Conservation (phyloP, 768 basidiomycete species). For the Termitomyces sp. region DNA sequence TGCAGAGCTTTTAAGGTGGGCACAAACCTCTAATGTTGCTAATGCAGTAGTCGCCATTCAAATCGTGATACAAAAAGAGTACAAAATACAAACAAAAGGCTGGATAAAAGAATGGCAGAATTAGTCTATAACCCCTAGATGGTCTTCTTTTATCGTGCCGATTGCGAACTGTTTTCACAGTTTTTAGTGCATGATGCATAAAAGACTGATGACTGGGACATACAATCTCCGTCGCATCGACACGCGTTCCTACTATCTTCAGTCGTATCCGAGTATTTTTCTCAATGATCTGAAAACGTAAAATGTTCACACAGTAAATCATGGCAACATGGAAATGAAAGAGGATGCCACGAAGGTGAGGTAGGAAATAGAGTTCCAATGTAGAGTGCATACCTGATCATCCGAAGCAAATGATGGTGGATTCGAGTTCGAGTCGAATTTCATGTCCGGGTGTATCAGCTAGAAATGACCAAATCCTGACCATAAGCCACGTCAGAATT, state of each 20-base stretch:
- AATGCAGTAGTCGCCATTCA: not conserved
- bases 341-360: not conserved
- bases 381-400: conserved; percentile 59
- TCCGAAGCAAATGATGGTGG: conserved; percentile 95
- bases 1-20: not conserved
- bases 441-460: conserved; percentile 93
- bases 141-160: conserved; percentile 97
- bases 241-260: conserved; percentile 97
- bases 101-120: not conserved
- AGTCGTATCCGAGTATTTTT: conserved; percentile 89
- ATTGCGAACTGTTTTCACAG: conserved; percentile 73
- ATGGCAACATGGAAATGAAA: not conserved
- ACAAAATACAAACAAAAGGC: not conserved
- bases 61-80: not conserved
- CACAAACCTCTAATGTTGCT: not conserved
- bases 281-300: conserved; percentile 70
- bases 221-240: conserved; percentile 97
- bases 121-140: conserved; percentile 87
- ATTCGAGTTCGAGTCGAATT: conserved; percentile 93
- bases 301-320: not conserved
- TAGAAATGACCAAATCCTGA: conserved; percentile 24
- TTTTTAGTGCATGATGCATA: not conserved
- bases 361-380: not conserved
- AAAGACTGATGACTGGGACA: conserved; percentile 22
- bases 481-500: conserved; percentile 1